A percentile compares a stretch with the other conserved stretches of the same genome.
Conservation (phyloP, 179 eudicot genomes). For the Amaranthus tricolor region DNA sequence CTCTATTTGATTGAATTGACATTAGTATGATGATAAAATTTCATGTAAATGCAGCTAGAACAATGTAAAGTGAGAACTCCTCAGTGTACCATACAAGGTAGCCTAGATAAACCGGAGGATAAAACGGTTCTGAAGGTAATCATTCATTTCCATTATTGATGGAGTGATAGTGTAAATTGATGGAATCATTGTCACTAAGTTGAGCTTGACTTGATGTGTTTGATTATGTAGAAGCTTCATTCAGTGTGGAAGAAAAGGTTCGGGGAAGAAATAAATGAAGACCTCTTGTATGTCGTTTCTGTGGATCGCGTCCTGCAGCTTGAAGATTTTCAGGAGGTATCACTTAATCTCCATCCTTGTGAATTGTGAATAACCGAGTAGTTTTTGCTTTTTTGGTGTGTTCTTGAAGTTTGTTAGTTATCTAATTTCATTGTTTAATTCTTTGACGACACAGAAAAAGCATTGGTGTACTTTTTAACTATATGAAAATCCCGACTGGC, state of each 20-base stretch:
- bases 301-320: slow-evolving; percentile 81
- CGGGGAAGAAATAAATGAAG: slow-evolving; percentile 69
- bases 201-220: slow-evolving; percentile 5
- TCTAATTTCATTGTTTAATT: no score
- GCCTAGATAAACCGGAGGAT: slow-evolving; percentile 68
- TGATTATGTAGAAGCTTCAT: slow-evolving; percentile 52
- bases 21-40: slow-evolving; percentile 7
- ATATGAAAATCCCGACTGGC: not conserved
- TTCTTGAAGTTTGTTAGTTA: not conserved
- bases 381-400: not conserved
- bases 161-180: not conserved
- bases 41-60: slow-evolving; percentile 49
- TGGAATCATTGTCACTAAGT: not conserved
- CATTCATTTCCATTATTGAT: not conserved
- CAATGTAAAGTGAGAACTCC: slow-evolving; percentile 81
- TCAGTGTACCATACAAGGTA: slow-evolving; percentile 89
- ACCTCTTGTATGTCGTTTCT: slow-evolving; percentile 56
- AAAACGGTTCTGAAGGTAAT: slow-evolving; percentile 47
- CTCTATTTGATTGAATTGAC: slow-evolving; percentile 4
- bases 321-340: slow-evolving; percentile 87
- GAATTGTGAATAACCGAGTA: not conserved
- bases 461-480: no score
- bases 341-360: slow-evolving; percentile 16
- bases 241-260: slow-evolving; percentile 71
- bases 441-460: no score